A percentile compares a stretch with the other conserved stretches of the same genome.
These are phyloP conservation scores for Andrographis paniculata DNA, from an alignment of 305 asterid species.

Conservation along the genomic window DNA sequence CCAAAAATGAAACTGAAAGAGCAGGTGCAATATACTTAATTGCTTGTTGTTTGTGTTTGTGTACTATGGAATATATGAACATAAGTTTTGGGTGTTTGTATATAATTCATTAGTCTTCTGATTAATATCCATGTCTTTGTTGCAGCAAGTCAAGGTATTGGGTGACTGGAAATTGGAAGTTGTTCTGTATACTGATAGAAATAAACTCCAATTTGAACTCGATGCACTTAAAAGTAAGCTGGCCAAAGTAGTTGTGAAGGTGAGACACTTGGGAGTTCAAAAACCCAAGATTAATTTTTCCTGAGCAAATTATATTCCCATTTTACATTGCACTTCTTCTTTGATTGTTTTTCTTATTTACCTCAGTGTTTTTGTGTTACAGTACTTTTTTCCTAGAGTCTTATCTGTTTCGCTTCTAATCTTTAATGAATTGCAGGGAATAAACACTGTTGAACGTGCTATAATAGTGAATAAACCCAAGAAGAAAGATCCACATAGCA, in stretches of 20 bases:
- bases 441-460: conserved; percentile 66
- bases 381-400: conserved; percentile 9
- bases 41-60: conserved; percentile 8
- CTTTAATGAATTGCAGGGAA: conserved; percentile 53
- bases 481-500: conserved; percentile 23
- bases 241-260: conserved; percentile 73
- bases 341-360: no score
- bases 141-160: conserved; percentile 60
- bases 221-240: conserved; percentile 55
- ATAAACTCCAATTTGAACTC: conserved; percentile 64
- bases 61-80: conserved; percentile 1
- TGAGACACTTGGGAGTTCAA: conserved; percentile 25
- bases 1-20: conserved; percentile 61
- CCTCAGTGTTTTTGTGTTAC: no score
- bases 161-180: conserved; percentile 48
- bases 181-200: conserved; percentile 35
- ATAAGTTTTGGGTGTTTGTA: conserved; percentile 8
- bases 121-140: conserved; percentile 14
- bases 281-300: conserved; percentile 4
- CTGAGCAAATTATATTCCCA: neutral
- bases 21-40: conserved; percentile 31
- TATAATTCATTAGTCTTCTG: conserved; percentile 8
- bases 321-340: no score
- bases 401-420: neutral
- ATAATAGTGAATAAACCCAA: conserved; percentile 45